Percentiles rank a stretch among this genome's conserved stretches.
Evolutionary conservation across 1,139 yeast genomes (phyloP).

Genomic region (Pichia sp.): DNA sequence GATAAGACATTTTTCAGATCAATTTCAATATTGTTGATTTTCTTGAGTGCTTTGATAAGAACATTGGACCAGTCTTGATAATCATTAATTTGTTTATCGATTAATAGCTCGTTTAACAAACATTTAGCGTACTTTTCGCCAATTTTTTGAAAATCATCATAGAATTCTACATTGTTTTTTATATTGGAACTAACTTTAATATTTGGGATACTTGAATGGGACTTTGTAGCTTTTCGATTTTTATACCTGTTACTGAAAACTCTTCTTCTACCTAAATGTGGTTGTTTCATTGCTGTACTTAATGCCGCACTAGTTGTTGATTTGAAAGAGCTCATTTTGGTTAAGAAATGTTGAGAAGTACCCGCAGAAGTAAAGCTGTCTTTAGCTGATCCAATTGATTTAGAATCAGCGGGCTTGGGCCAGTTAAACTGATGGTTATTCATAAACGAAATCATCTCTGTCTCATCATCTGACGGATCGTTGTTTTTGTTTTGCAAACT

Average conservation of each 20-base stretch:
- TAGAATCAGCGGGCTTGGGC: conserved; percentile 16
- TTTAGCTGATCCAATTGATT: background rate
- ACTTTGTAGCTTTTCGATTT: conserved; percentile 6
- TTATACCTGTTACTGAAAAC: conserved; percentile 12
- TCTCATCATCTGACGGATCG: conserved; percentile 10
- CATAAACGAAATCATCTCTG: conserved; percentile 30
- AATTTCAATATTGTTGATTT: conserved; percentile 42
- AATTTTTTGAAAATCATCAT: conserved; percentile 27
- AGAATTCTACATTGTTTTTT: conserved; percentile 23
- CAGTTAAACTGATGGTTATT: conserved; percentile 24
- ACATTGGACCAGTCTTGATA: conserved; percentile 49
- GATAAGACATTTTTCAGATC: conserved; percentile 34
- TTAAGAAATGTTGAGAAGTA: conserved; percentile 3
- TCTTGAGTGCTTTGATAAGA: conserved; percentile 40
- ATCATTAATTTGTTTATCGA: conserved; percentile 55
- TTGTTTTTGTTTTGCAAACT: conserved; percentile 2
- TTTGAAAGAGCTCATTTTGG: conserved; percentile 5
- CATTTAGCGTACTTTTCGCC: conserved; percentile 36
- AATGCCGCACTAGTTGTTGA: conserved; percentile 1
- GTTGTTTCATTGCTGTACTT: conserved; percentile 1
- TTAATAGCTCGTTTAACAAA: conserved; percentile 57
- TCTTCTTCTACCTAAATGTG: conserved; percentile 10
- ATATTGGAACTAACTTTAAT: conserved; percentile 23
- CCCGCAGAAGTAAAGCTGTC: background rate
- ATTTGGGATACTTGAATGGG: conserved; percentile 5